Percentiles rank a stretch among this genome's conserved stretches.
phyloP scores from a whole-genome alignment of 768 basidiomycete genomes.

The Lactarius sp. region DNA sequence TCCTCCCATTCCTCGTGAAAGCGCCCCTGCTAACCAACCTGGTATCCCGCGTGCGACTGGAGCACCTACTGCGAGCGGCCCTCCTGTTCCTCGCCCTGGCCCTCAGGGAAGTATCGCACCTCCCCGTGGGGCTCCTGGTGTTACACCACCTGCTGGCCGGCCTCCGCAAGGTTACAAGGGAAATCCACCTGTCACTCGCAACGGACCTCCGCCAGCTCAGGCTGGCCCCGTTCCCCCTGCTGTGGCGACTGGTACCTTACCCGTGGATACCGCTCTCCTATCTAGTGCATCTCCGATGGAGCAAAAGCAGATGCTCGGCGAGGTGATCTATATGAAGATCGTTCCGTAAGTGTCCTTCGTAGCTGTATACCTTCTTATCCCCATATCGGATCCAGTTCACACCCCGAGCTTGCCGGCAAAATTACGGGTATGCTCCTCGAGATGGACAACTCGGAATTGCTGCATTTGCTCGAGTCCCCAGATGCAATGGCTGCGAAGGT shows the following conservation, averaged over 20 bases:
- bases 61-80: constrained; percentile 41
- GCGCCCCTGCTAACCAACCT: constrained; percentile 47
- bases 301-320: constrained; percentile 99
- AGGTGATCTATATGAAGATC: constrained; percentile 92
- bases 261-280: constrained; percentile 58
- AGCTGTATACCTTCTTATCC: constrained; percentile 18
- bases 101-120: constrained; percentile 42
- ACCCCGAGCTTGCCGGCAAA: constrained; percentile 95
- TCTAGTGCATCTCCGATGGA: constrained; percentile 63
- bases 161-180: constrained; percentile 33
- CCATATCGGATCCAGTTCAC: constrained; percentile 43
- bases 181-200: constrained; percentile 34
- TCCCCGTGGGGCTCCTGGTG: constrained; percentile 44
- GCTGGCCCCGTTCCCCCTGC: constrained; percentile 42
- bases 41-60: constrained; percentile 62
- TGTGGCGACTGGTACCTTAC: constrained; percentile 43
- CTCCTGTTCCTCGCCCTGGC: constrained; percentile 57
- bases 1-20: constrained; percentile 60
- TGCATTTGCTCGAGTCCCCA: constrained; percentile 77
- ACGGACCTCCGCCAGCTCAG: constrained; percentile 32
- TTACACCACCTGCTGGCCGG: constrained; percentile 41
- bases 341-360: constrained; percentile 51
- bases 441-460: constrained; percentile 94
- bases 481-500: constrained; percentile 89
- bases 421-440: constrained; percentile 98